Evolutionary conservation across 192 early-diverging fungal genomes (phyloP).

Genomic region (Martensiomyces pterosporus): DNA sequence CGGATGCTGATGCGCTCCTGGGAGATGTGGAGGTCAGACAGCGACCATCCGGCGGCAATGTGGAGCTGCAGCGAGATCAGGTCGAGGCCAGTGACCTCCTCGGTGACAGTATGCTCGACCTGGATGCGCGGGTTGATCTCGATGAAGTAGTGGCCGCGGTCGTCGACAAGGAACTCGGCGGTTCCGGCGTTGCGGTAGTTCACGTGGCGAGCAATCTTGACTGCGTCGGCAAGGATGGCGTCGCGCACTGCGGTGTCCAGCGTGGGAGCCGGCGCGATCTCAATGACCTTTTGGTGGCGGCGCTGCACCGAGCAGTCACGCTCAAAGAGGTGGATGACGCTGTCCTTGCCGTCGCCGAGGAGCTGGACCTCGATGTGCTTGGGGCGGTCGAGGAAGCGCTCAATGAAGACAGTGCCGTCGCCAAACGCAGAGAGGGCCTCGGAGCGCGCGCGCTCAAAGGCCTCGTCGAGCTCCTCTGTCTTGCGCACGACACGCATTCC

Average conservation of each 20-base stretch:
- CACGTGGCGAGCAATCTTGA: constrained; percentile 83
- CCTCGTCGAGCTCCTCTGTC: constrained; percentile 61
- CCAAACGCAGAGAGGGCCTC: constrained; percentile 94
- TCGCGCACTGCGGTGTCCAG: constrained; percentile 63
- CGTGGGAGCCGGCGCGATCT: constrained; percentile 83
- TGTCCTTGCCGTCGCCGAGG: constrained; percentile 79
- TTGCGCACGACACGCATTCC: constrained; percentile 94
- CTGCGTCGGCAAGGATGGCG: constrained; percentile 81
- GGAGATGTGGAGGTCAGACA: constrained; percentile 72
- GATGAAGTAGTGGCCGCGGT: constrained; percentile 92
- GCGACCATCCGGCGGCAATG: constrained; percentile 82
- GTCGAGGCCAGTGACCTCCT: constrained; percentile 95
- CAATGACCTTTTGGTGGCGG: constrained; percentile 95
- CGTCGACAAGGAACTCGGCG: constrained; percentile 93
- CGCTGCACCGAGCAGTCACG: constrained; percentile 98
- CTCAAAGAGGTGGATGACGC: constrained; percentile 87
- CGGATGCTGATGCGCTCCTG: constrained; percentile 78
- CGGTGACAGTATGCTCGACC: constrained; percentile 97
- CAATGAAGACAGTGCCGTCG: constrained; percentile 92
- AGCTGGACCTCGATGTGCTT: constrained; percentile 98
- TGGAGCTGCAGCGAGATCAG: constrained; percentile 91
- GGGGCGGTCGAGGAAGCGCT: constrained; percentile 87
- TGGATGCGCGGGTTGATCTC: constrained; percentile 98
- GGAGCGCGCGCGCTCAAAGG: constrained; percentile 79
- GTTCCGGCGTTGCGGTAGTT: constrained; percentile 96